Base-by-base conservation (phyloP, 1,284 basidiomycete species). In the Athelia sp. region DNA sequence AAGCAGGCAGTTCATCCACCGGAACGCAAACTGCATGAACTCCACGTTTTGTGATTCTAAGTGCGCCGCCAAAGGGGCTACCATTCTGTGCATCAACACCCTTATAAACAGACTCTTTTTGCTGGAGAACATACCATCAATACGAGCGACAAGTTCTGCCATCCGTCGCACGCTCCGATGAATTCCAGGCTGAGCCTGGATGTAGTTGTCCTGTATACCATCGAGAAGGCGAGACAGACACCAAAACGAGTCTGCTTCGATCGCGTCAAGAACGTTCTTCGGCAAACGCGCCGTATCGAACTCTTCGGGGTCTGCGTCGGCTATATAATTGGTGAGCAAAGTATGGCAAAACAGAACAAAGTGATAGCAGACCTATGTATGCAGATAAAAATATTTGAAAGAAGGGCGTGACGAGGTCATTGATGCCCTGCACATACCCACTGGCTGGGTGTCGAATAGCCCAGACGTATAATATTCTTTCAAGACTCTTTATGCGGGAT, bases 21-120 rank as follows among this genome's bases (percentile, higher is more conserved):
- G 78, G 70, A 98, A 98, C 35, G 95, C 93, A 57, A 98, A 98
- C 64, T 98, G 94, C 84, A 98, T 96, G 62, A 96, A 98, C 70
- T 98, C 93, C 57, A 98, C 93, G 58, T 90, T 90, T 67, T 98
- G 87, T 13, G 84, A 73, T 54, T 88, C 86, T 32, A 98, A 76
- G 68, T 98, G 94, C 2, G 81, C 71, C 3, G 85, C 79, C 15
- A 98, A 76, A 1, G 90, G 89, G 18, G 87, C 90, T 23, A 44
- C 43, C 49, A 23, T 34, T 32, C 10, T 15, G 17, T 48, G 19
- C 9, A 26, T 45, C 26, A 26, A 29, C 50, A 15, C 21, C 49
- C 54, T 24, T 31, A 52, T 29, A 43, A 38, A n/a, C 47, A 51
- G 8, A 23, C 21, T 18, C 18, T 11, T 15, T 44, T 9, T 10